Conservation (phyloP, 768 basidiomycete species). For the Suillus occidentalis region DNA sequence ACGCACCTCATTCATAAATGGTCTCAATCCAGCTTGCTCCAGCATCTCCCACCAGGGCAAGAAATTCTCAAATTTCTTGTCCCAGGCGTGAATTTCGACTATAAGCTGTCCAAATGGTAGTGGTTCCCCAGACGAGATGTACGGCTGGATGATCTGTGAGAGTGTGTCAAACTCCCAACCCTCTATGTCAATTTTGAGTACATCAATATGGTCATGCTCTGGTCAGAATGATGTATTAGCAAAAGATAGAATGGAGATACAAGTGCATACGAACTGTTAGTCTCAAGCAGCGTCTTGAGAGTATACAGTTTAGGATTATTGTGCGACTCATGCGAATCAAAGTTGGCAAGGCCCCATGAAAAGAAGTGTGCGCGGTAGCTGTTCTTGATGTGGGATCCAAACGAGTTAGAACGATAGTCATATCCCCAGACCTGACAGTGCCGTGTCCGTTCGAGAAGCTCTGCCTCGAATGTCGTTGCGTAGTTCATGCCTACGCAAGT, state of each 20-base stretch:
- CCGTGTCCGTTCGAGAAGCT: conserved; percentile 46
- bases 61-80: conserved; percentile 36
- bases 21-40: conserved; percentile 46
- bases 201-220: conserved; percentile 40
- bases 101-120: conserved; percentile 49
- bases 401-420: conserved; percentile 43
- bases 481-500: conserved; percentile 45
- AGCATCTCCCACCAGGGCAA: conserved; percentile 47
- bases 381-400: conserved; percentile 33
- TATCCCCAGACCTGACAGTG: conserved; percentile 63
- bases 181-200: conserved; percentile 49
- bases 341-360: conserved; percentile 39
- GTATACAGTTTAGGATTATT: conserved; percentile 42
- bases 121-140: conserved; percentile 34
- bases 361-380: conserved; percentile 42
- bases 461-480: conserved; percentile 66
- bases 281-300: conserved; percentile 44
- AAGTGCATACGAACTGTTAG: conserved; percentile 35
- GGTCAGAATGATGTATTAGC: neutral
- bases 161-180: conserved; percentile 50
- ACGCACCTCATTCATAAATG: conserved; percentile 45
- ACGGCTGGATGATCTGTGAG: conserved; percentile 38
- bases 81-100: conserved; percentile 44
- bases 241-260: conserved; percentile 1
- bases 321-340: conserved; percentile 35